Base-by-base conservation (phyloP, 164 flowering plant genomes). In the Piper longum region DNA sequence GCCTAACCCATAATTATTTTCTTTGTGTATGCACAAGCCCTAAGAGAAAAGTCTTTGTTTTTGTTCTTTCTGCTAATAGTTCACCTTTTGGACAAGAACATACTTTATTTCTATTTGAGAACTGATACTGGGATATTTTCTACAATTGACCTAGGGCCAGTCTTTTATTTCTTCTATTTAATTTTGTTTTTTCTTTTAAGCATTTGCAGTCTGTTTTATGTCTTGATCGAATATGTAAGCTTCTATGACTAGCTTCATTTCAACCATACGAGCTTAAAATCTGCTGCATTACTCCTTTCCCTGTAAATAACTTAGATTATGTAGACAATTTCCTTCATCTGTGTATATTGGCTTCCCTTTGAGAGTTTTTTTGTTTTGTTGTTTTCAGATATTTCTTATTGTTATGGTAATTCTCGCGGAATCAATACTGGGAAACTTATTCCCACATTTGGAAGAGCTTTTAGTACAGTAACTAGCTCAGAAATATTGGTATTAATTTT, bases 321-420 rank as follows among this genome's bases (percentile, higher is more conserved):
- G 59, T 19, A 14, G 4, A 17, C 42, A 26, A 42, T 40, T 18
- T 60, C n/a, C 14, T 11, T 60, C 62, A 16, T 7, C 14, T 13
- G 11, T 41, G 1, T 3, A 2, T 17, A 60, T 41, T 7, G 17
- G 13, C 16, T 60, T 19, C 11, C 16, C 59, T 60, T 60, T 4
- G 42, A 45, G 4, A 56, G 26, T 39, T 16, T 44, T 55, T 54
- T 57, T 45, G 67, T 41, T 43, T 39, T 48, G 57, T 64, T 36
- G 56, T 42, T 64, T 26, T 16, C 73, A 78, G 84, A 70, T 73
- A 59, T 73, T 43, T 41, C 55, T 55, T 64, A 57, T 58, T 63
- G 43, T 55, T 72, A 54, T 62, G 71, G 71, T 45, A 19, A 60
- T 70, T 59, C 65, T 4, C 57, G 73, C 64, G 70, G 66, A 62